phyloP scores from a whole-genome alignment of 83 land plant genomes.

The Diphasiastrum complanatum region DNA sequence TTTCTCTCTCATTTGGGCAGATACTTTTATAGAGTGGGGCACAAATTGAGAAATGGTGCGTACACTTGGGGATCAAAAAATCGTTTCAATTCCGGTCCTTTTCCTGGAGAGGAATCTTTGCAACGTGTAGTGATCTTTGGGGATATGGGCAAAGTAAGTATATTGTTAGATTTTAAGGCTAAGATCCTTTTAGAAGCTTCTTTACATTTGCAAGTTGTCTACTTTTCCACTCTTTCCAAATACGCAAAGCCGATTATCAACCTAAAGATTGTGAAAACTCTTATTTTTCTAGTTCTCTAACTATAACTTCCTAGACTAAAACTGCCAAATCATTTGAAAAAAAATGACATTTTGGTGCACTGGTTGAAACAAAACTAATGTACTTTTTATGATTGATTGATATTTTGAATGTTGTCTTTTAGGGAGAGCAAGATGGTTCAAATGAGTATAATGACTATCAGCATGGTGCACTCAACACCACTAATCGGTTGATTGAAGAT shows the following conservation, averaged over 20 bases:
- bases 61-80: constrained; percentile 49
- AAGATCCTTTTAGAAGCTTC: too few species aligned
- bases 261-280: too few species aligned
- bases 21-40: constrained; percentile 73
- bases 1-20: constrained; percentile 27
- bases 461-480: constrained; percentile 77
- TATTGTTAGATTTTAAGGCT: too few species aligned
- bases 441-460: constrained; percentile 74
- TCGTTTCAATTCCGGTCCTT: constrained; percentile 74
- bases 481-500: constrained; percentile 66
- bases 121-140: constrained; percentile 85
- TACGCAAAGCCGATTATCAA: too few species aligned
- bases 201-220: too few species aligned
- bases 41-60: constrained; percentile 53
- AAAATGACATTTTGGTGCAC: too few species aligned
- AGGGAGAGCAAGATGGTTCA: constrained; percentile 88
- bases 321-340: too few species aligned
- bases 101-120: constrained; percentile 84
- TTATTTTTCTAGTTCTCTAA: too few species aligned
- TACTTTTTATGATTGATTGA: not conserved
- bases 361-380: too few species aligned
- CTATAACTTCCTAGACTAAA: too few species aligned
- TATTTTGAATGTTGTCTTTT: constrained; percentile 14
- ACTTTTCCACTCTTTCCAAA: too few species aligned
- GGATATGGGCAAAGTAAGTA: constrained; percentile 94